Conservation (phyloP, 371 early-diverging fungal species). For the Haplosporangium sp. region DNA sequence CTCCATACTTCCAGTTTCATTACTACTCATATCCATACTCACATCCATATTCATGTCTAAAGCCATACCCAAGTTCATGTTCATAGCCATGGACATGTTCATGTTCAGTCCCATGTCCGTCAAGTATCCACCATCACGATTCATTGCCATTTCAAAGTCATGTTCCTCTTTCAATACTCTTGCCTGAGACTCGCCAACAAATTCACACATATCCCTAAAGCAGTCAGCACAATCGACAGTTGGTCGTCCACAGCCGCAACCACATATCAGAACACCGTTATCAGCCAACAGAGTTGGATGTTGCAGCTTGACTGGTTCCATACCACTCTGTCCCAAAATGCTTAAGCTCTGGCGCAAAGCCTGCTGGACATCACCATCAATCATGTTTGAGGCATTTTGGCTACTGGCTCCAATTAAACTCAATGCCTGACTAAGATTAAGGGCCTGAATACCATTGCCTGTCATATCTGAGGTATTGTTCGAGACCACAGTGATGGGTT, state of each 20-base stretch:
- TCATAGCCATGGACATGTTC: conserved; percentile 38
- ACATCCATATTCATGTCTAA: conserved; percentile 18
- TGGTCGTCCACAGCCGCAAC: conserved; percentile 71
- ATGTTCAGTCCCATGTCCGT: conserved; percentile 32
- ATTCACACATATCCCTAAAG: conserved; percentile 67
- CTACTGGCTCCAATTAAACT: conserved; percentile 31
- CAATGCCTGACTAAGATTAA: conserved; percentile 32
- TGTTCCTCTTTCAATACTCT: conserved; percentile 40
- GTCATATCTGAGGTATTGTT: not conserved
- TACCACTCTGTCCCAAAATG: conserved; percentile 19
- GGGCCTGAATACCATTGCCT: conserved; percentile 6
- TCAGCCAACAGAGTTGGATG: conserved; percentile 58
- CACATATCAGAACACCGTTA: conserved; percentile 66
- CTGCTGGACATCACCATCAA: conserved; percentile 22
- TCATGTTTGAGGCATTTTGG: conserved; percentile 16
- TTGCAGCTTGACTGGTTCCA: conserved; percentile 44
- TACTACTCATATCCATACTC: not conserved
- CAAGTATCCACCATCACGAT: conserved; percentile 23
- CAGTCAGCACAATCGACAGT: conserved; percentile 68
- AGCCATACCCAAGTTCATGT: conserved; percentile 11
- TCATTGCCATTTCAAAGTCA: conserved; percentile 46
- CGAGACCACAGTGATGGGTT: not conserved
- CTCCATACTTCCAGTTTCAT: not conserved
- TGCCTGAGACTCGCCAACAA: conserved; percentile 43
- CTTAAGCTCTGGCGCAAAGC: conserved; percentile 26